A percentile compares a stretch with the other conserved stretches of the same genome.
Evolutionary conservation across 257 asterid species (phyloP).

Genomic region (Leonotis leonurus): DNA sequence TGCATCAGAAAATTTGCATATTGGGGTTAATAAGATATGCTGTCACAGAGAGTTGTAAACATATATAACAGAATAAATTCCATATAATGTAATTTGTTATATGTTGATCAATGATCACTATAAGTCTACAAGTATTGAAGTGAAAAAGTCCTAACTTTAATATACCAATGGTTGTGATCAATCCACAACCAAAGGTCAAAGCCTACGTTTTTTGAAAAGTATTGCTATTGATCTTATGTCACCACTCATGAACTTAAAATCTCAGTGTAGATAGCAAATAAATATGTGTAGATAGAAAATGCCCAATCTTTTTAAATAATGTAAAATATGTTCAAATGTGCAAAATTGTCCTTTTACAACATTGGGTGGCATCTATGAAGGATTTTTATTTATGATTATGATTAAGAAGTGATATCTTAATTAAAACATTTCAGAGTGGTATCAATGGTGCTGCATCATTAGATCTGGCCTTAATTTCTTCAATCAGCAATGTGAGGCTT

Average conservation of each 20-base stretch:
- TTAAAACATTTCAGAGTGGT: too few relatives aligned
- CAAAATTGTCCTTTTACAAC: too few relatives aligned
- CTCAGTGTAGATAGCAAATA: too few relatives aligned
- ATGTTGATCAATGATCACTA: too few relatives aligned
- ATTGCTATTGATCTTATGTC: constrained; percentile 12
- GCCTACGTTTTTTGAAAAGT: neutral
- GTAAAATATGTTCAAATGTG: too few relatives aligned
- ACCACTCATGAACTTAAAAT: constrained; percentile 8
- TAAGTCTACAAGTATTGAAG: too few relatives aligned
- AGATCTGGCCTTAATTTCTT: constrained; percentile 30
- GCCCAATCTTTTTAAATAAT: too few relatives aligned
- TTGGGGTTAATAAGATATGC: constrained; percentile 2
- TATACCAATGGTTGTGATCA: neutral
- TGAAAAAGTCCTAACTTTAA: neutral
- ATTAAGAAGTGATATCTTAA: too few relatives aligned
- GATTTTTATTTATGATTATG: too few relatives aligned
- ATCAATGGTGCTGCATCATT: too few relatives aligned
- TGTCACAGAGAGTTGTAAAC: neutral
- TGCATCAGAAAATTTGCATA: constrained; percentile 13
- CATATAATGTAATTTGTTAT: neutral
- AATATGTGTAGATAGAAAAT: too few relatives aligned
- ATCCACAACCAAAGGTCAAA: constrained; percentile 8
- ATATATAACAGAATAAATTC: neutral
- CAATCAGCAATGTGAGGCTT: constrained; percentile 27
- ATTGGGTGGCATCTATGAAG: too few relatives aligned